Percentiles rank a stretch among this genome's conserved stretches.
Conservation (phyloP, 495 filamentous ascomycete species). For the Aspergillus kassunensis region DNA sequence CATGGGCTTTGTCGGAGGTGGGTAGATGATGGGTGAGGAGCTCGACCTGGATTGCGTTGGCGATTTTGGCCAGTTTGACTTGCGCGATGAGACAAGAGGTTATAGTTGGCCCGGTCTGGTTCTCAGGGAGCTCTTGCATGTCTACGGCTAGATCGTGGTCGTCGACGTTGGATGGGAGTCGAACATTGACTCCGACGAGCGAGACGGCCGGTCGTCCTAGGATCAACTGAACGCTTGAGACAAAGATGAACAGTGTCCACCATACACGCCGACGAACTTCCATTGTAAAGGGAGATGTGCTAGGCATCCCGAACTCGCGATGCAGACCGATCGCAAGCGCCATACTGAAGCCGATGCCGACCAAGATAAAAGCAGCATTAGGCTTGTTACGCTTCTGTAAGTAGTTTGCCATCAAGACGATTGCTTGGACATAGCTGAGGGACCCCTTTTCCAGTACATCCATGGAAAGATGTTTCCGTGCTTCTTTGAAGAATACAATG, state of each 20-base stretch:
- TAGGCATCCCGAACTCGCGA: conserved; percentile 23
- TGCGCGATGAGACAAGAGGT: conserved; percentile 22
- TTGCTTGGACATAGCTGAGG: conserved; percentile 20
- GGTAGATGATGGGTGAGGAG: conserved; percentile 21
- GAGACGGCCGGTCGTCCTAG: conserved; percentile 21
- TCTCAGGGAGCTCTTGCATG: conserved; percentile 20
- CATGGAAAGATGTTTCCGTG: conserved; percentile 18
- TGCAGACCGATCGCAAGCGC: conserved; percentile 21
- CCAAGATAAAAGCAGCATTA: conserved; percentile 19
- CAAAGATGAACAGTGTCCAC: conserved; percentile 30
- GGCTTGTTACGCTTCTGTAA: conserved; percentile 23
- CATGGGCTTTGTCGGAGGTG: conserved; percentile 13
- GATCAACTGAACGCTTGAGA: conserved; percentile 18
- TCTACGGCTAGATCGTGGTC: conserved; percentile 22
- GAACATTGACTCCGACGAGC: conserved; percentile 20
- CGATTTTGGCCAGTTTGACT: conserved; percentile 24
- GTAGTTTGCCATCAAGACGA: conserved; percentile 20
- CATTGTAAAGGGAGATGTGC: conserved; percentile 23
- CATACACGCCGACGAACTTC: conserved; percentile 37
- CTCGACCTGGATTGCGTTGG: conserved; percentile 23
- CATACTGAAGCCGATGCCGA: conserved; percentile 24
- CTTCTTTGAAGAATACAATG: conserved; percentile 16
- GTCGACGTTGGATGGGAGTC: conserved; percentile 19
- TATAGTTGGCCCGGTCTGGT: conserved; percentile 13
- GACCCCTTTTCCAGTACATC: conserved; percentile 22